Base-by-base conservation (phyloP, 2,329 filamentous ascomycete species). In the Colletotrichum sp. region DNA sequence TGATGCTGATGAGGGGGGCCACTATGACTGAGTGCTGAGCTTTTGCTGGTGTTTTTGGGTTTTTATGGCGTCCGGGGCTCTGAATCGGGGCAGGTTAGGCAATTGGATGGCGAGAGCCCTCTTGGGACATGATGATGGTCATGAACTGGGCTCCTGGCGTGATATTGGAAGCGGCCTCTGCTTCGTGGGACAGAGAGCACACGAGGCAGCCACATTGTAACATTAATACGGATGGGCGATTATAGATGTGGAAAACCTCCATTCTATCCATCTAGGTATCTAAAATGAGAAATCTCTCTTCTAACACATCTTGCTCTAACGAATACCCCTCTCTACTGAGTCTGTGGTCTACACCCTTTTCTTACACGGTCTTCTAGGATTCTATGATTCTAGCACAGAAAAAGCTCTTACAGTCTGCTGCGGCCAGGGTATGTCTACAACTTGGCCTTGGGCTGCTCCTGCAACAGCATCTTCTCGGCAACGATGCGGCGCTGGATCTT, bases 401-500 rank as follows among this genome's bases (percentile, higher is more conserved):
- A 16, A 43, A 4, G 15, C 38, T 13, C 67, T 43, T 43, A 26
- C 32, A 24, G 34, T 72, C 64, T 64, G 5, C 32, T 6, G 6
- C 21, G 16, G 28, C 12, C 43, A 30, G 26, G 9, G 30, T 6
- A 48, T 16, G 61, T 81, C 75, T 89, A 92, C 79, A 92, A 82
- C 85, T 91, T 92, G 16, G 89, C 86, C 83, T 88, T 90, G 70
- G 84, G 83, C 71, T 79, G 77, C 57, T 93, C 92, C 83, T 93
- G 90, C 88, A 94, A 94, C 84, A 93, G 88, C 94, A 98, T 96
- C 34, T 91, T 92, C 84, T 96, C 94, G 16, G 95, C 95, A n/a
- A 98, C 95, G 80, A 96, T 95, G 77, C 94, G 91, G 77, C 95
- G 88, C 86, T 98, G 95, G 75, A 98, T 94, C 88, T 98, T 98